phyloP scores from a whole-genome alignment of 345 rosid genomes.

The Eucalyptus polyanthemos region DNA sequence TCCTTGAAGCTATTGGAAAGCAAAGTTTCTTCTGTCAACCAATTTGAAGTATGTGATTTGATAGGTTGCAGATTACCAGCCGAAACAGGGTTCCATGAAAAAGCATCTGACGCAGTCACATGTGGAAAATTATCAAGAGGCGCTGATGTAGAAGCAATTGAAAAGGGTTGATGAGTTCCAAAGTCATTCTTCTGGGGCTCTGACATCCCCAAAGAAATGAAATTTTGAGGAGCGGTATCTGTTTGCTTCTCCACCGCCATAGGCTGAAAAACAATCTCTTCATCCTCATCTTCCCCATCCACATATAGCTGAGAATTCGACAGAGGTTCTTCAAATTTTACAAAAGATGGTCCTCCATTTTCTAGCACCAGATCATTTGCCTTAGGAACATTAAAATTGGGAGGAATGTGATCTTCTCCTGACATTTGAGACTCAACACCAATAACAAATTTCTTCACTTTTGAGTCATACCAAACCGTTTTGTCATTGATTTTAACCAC shows the following conservation, averaged over 20 bases:
- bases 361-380: conserved; percentile 16
- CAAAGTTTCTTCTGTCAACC: conserved; percentile 46
- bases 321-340: conserved; percentile 9
- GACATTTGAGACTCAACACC: conserved; percentile 39
- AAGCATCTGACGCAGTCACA: conserved; percentile 23
- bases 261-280: conserved; percentile 93
- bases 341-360: conserved; percentile 9
- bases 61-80: conserved; percentile 7
- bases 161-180: conserved; percentile 20
- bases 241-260: conserved; percentile 44
- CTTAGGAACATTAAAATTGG: conserved; percentile 9
- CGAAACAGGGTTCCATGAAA: conserved; percentile 8
- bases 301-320: conserved; percentile 18
- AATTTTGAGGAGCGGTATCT: conserved; percentile 23
- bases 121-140: conserved; percentile 28
- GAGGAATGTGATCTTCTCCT: conserved; percentile 15
- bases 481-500: conserved; percentile 50
- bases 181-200: conserved; percentile 24
- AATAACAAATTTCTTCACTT: conserved; percentile 53
- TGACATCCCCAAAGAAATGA: conserved; percentile 28
- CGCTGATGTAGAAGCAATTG: conserved; percentile 16
- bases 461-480: conserved; percentile 56
- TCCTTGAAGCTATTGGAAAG: conserved; percentile 48
- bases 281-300: conserved; percentile 83
- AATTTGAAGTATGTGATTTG: conserved; percentile 31